Percentiles rank a stretch among this genome's conserved stretches.
Evolutionary conservation across 192 early-diverging fungal species (phyloP).

Genomic region (Backusella psychrophila): DNA sequence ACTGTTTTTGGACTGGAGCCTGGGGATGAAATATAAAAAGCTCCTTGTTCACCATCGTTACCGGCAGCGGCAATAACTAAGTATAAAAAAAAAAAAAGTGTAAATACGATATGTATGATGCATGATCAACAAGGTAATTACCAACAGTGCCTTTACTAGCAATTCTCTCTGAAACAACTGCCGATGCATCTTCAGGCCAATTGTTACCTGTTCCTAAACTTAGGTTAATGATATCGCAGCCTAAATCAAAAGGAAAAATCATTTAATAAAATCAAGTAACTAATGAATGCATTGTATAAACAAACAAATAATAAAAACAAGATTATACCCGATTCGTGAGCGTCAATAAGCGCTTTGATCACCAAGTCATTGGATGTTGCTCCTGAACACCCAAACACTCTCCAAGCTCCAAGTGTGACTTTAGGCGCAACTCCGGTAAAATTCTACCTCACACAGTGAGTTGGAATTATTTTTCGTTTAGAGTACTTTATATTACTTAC

Average conservation of each 20-base stretch:
- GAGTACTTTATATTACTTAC: slow-evolving; percentile 21
- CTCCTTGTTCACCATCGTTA: slow-evolving; percentile 66
- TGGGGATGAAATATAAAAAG: slow-evolving; percentile 58
- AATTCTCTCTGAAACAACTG: slow-evolving; percentile 55
- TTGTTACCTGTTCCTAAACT: slow-evolving; percentile 70
- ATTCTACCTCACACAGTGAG: slow-evolving; percentile 10
- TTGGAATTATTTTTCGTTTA: neutral
- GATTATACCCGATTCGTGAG: slow-evolving; percentile 52
- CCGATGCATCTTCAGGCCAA: slow-evolving; percentile 59
- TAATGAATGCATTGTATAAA: neutral
- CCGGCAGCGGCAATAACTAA: slow-evolving; percentile 60
- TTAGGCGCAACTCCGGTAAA: slow-evolving; percentile 68
- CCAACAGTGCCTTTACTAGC: slow-evolving; percentile 37
- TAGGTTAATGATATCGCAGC: slow-evolving; percentile 83
- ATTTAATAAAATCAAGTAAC: neutral
- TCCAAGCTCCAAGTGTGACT: slow-evolving; percentile 73
- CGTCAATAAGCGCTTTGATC: slow-evolving; percentile 71
- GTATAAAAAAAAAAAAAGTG: neutral
- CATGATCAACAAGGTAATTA: neutral
- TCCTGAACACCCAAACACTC: slow-evolving; percentile 80
- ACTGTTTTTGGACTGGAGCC: slow-evolving; percentile 53
- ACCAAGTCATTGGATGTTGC: slow-evolving; percentile 69
- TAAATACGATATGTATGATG: neutral
- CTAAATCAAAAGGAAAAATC: slow-evolving; percentile 1
- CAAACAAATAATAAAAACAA: neutral